A percentile compares a stretch with the other conserved stretches of the same genome.
These are phyloP conservation scores for Fusarium pilosicola DNA, from an alignment of 2,329 filamentous ascomycete species.

Conservation along the genomic window DNA sequence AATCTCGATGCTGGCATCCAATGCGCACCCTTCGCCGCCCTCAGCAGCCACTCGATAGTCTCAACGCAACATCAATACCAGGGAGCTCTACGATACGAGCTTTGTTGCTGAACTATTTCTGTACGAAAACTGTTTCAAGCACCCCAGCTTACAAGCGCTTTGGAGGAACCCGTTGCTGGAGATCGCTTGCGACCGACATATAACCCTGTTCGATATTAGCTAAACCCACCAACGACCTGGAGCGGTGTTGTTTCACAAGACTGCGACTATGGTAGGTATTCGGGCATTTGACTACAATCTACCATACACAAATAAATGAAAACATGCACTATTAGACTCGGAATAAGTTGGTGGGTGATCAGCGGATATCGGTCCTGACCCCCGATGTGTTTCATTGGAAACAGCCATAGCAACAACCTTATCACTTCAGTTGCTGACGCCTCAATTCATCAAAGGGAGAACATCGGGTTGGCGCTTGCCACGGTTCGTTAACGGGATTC, in stretches of 20 bases:
- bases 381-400: neutral
- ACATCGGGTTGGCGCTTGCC: slow-evolving; percentile 20
- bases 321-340: neutral
- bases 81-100: neutral
- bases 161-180: slow-evolving; percentile 20
- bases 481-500: slow-evolving; percentile 25
- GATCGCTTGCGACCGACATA: slow-evolving; percentile 27
- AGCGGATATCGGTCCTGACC: slow-evolving; percentile 5
- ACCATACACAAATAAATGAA: neutral
- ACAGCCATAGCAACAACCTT: neutral
- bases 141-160: slow-evolving; percentile 37
- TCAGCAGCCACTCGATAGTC: slow-evolving; percentile 4
- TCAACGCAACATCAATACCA: slow-evolving; percentile 1
- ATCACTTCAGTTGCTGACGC: neutral
- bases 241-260: slow-evolving; percentile 20
- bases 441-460: slow-evolving; percentile 21
- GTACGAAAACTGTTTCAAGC: slow-evolving; percentile 7
- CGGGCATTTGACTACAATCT: neutral
- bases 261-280: neutral
- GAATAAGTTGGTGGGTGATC: neutral
- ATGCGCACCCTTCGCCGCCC: neutral
- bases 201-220: slow-evolving; percentile 28
- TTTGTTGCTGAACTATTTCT: neutral
- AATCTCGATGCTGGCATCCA: neutral
- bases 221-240: slow-evolving; percentile 24